phyloP scores from a whole-genome alignment of 2,329 filamentous ascomycete genomes.

The Beauveria medogensis region DNA sequence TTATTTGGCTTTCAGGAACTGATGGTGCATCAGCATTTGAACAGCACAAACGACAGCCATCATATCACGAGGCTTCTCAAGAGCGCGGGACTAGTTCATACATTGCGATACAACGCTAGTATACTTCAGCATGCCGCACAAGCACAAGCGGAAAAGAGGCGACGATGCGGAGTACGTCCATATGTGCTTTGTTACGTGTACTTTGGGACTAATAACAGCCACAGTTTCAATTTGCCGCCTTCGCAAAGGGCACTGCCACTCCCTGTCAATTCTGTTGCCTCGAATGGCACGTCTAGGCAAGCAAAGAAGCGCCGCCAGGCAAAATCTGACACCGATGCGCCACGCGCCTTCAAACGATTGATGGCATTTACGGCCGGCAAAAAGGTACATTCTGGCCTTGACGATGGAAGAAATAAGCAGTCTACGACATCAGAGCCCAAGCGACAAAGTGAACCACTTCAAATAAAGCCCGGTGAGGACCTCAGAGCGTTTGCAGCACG shows the following conservation, averaged over 20 bases:
- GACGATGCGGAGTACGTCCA: slow-evolving; percentile 45
- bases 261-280: slow-evolving; percentile 33
- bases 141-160: slow-evolving; percentile 62
- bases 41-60: background rate
- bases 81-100: background rate
- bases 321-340: slow-evolving; percentile 65
- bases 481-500: slow-evolving; percentile 73
- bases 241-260: slow-evolving; percentile 42
- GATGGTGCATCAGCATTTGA: background rate
- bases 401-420: slow-evolving; percentile 51
- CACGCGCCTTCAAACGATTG: slow-evolving; percentile 76
- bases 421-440: slow-evolving; percentile 18
- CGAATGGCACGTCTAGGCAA: slow-evolving; percentile 32
- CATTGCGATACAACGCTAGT: background rate
- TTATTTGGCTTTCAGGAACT: background rate
- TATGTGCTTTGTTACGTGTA: background rate
- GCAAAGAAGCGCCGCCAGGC: slow-evolving; percentile 37
- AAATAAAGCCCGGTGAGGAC: slow-evolving; percentile 75
- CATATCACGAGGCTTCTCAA: background rate
- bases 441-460: slow-evolving; percentile 38
- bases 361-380: slow-evolving; percentile 66
- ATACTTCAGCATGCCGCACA: slow-evolving; percentile 62
- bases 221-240: slow-evolving; percentile 43
- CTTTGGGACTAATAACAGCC: background rate
- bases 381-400: slow-evolving; percentile 54